A percentile compares a stretch with the other conserved stretches of the same genome.
Evolutionary conservation across 2,329 filamentous ascomycete species (phyloP).

Genomic region (Scytalidium sp.): DNA sequence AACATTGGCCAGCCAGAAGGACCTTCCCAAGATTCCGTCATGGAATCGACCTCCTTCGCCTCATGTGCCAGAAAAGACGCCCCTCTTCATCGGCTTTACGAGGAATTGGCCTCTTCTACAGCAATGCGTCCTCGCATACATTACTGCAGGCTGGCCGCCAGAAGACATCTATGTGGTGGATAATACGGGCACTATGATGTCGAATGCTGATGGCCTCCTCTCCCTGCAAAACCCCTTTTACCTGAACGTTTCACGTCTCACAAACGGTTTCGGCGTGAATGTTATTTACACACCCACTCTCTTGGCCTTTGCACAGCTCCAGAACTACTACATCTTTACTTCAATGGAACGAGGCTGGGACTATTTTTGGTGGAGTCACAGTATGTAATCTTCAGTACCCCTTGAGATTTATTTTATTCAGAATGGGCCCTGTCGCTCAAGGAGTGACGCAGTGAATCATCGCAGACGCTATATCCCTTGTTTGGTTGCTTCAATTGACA

Average conservation of each 20-base stretch:
- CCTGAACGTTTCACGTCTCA: constrained; percentile 45
- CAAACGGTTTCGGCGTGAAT: constrained; percentile 42
- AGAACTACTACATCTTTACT: constrained; percentile 47
- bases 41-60: constrained; percentile 38
- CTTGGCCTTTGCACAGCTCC: constrained; percentile 48
- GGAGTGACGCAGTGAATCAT: too few relatives aligned
- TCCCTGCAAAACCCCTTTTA: constrained; percentile 52
- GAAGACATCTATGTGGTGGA: constrained; percentile 53
- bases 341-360: constrained; percentile 39
- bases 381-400: not conserved
- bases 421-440: not conserved
- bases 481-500: too few relatives aligned
- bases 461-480: too few relatives aligned
- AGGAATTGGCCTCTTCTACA: constrained; percentile 48
- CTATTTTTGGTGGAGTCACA: constrained; percentile 51
- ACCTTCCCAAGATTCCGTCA: constrained; percentile 36
- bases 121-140: constrained; percentile 51
- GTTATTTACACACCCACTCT: constrained; percentile 42
- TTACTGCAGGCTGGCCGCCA: constrained; percentile 54
- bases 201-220: constrained; percentile 25
- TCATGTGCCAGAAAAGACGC: constrained; percentile 17
- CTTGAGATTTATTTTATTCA: too few relatives aligned
- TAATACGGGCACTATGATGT: constrained; percentile 52
- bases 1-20: not conserved
- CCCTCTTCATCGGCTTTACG: constrained; percentile 53